Base-by-base conservation (phyloP, 148 eudicot species). In the Mesembryanthemum crystallinum region DNA sequence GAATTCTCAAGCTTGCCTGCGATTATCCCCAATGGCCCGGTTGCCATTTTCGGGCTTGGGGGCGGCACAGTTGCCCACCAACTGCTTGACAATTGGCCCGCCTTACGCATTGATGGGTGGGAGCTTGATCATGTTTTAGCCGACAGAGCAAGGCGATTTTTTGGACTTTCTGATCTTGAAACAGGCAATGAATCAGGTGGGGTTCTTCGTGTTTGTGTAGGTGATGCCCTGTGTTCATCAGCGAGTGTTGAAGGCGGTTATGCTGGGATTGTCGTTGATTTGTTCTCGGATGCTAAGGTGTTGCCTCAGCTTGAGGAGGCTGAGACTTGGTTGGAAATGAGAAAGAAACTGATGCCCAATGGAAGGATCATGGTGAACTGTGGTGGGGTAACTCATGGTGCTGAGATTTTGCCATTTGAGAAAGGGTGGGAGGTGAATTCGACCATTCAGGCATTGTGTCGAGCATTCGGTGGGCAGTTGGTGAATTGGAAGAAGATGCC, bases 311-410 rank as follows among this genome's bases (percentile, higher is more conserved):
- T 94, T 79, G 83, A 87, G 71, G 80, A 86, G 88, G 88, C 84
- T 43, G 81, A 78, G 69, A 89, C 89, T 47, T 94, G 98, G 98
- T 68, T 88, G 74, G 75, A 82, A 14, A 77, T 94, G 74, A 71
- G 76, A 29, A 74, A 85, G 21, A 90, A 85, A 55, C 79, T 94
- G 73, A 94, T 89, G 97, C 90, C 91, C 55, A 76, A 84, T 73
- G 97, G 98, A 33, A 89, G 98, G 32, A 66, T 94, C 30, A 94
- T 94, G 96, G 97, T 94, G 68, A 94, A 94, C 67, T 94, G 98
- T 85, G 97, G 90, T 51, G 96, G 88, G 54, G 82, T 77, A n/a
- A 72, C 55, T 74, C 55, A 61, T 71, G 78, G 42, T 29, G 57
- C 4, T 30, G 76, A 69, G 43, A 33, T 14, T 42, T 54, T 67